Conservation (phyloP, 1,284 basidiomycete genomes). For the Irpex rosettiformis region DNA sequence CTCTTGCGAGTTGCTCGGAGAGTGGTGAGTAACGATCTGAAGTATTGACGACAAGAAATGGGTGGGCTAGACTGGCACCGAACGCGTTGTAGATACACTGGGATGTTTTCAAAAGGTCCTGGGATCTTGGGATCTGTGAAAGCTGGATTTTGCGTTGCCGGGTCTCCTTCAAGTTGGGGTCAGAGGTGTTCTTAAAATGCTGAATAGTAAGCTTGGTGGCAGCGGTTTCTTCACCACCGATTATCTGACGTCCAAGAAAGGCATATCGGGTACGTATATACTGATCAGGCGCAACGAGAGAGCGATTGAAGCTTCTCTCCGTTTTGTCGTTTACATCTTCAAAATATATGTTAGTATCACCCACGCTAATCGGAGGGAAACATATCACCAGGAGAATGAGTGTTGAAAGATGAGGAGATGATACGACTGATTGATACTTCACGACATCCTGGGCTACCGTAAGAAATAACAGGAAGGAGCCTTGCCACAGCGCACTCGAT, state of each 20-base stretch:
- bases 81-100: background rate
- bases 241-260: background rate
- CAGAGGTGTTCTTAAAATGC: background rate
- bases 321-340: too few relatives aligned
- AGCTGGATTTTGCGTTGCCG: background rate
- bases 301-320: background rate
- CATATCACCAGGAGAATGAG: background rate
- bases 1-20: background rate
- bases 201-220: background rate
- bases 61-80: background rate
- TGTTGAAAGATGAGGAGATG: background rate
- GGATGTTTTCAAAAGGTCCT: background rate
- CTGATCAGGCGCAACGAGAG: background rate
- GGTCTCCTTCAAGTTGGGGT: background rate
- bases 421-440: background rate
- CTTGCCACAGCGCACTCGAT: background rate
- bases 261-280: background rate
- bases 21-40: slow-evolving; percentile 7
- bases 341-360: background rate
- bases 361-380: background rate
- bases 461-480: background rate
- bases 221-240: background rate
- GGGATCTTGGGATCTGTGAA: background rate
- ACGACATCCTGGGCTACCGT: background rate
- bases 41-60: slow-evolving; percentile 7